phyloP scores from a whole-genome alignment of 768 basidiomycete species.

The Suillus alpinus region DNA sequence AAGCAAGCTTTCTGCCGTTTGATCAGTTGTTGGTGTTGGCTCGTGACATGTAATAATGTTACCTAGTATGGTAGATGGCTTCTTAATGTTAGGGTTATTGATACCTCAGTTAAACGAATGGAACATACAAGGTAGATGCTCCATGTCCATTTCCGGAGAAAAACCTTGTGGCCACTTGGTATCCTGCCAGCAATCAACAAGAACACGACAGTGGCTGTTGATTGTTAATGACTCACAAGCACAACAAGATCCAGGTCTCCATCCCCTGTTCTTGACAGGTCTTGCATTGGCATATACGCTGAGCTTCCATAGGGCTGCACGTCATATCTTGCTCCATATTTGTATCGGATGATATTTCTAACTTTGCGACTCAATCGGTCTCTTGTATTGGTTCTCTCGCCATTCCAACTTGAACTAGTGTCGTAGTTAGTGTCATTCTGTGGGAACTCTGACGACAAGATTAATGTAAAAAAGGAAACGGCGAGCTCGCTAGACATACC shows the following conservation, averaged over 20 bases:
- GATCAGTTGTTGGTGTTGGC: not conserved
- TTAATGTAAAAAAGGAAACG: not conserved
- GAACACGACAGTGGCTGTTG: not conserved
- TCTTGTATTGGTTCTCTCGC: not conserved
- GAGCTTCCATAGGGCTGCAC: slow-evolving; percentile 50
- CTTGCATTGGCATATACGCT: slow-evolving; percentile 34
- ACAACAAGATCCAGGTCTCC: slow-evolving; percentile 54
- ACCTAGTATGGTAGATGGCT: slow-evolving; percentile 34
- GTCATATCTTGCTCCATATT: slow-evolving; percentile 32
- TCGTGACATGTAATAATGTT: not conserved
- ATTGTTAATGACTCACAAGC: slow-evolving; percentile 34
- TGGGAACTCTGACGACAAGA: not conserved
- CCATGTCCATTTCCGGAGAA: slow-evolving; percentile 20
- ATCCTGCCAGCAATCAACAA: slow-evolving; percentile 29
- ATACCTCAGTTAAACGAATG: not conserved
- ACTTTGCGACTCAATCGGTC: not conserved
- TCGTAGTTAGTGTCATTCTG: not conserved
- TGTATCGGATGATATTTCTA: slow-evolving; percentile 17
- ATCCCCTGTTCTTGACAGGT: not conserved
- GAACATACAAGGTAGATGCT: slow-evolving; percentile 30
- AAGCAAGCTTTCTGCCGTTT: slow-evolving; percentile 29
- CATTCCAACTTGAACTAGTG: not conserved
- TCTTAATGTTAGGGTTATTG: not conserved
- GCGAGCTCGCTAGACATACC: not conserved
- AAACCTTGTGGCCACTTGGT: slow-evolving; percentile 26